Evolutionary conservation across 2,329 filamentous ascomycete genomes (phyloP).

Genomic region (Huntiella moniliformis): DNA sequence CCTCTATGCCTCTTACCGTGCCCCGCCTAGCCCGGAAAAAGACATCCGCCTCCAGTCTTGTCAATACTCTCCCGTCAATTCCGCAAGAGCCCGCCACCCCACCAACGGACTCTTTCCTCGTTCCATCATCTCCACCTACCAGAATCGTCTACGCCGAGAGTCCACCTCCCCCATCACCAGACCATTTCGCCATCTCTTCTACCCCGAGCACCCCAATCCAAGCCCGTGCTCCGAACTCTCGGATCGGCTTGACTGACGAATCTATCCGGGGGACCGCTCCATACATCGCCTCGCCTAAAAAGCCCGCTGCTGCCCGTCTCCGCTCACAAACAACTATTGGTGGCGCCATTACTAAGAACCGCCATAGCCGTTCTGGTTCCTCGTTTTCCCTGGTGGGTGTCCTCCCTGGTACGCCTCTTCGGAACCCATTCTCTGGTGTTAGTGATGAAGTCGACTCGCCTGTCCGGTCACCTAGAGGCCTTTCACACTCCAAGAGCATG

Average conservation of each 20-base stretch:
- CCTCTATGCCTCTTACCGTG: not conserved
- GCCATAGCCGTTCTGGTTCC: conserved; percentile 21
- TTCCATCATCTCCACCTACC: conserved; percentile 21
- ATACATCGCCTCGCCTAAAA: conserved; percentile 32
- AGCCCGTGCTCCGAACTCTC: conserved; percentile 42
- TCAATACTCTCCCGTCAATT: conserved; percentile 12
- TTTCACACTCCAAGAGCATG: conserved; percentile 5
- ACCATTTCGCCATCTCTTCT: conserved; percentile 12
- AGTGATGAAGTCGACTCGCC: not conserved
- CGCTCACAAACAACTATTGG: conserved; percentile 24
- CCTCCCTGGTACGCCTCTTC: conserved; percentile 17
- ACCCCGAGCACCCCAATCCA: conserved; percentile 27
- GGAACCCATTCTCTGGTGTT: not conserved
- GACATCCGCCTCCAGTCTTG: conserved; percentile 11
- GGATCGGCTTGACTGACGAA: conserved; percentile 43
- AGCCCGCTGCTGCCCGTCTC: conserved; percentile 28
- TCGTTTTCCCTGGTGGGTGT: conserved; percentile 28
- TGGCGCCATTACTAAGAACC: conserved; percentile 1
- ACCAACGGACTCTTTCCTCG: conserved; percentile 11
- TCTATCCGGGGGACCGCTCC: conserved; percentile 40
- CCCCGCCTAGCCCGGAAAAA: conserved; percentile 6
- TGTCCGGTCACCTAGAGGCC: not conserved
- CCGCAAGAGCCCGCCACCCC: conserved; percentile 18
- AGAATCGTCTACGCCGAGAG: conserved; percentile 33
- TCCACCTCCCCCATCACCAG: conserved; percentile 12